Conservation (phyloP, 2,329 filamentous ascomycete genomes). For the Coniella lustricola region DNA sequence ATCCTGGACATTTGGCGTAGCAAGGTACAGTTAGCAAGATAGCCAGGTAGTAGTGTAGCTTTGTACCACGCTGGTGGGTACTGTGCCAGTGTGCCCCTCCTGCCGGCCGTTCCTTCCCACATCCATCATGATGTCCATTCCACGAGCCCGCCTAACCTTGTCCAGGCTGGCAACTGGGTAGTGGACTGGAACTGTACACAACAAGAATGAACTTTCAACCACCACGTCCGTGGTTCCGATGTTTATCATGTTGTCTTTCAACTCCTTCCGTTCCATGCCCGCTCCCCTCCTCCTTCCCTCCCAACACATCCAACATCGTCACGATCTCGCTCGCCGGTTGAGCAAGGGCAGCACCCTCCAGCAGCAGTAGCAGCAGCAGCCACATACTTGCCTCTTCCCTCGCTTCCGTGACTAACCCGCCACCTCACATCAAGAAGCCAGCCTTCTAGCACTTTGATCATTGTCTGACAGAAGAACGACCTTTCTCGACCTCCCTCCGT, state of each 20-base stretch:
- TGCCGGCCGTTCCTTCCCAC: slow-evolving; percentile 7
- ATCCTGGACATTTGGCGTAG: no score
- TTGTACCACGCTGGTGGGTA: neutral
- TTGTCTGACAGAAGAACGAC: no score
- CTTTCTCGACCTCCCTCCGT: no score
- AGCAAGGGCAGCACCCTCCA: neutral
- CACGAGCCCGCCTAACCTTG: slow-evolving; percentile 9
- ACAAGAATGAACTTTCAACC: slow-evolving; percentile 8
- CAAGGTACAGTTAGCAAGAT: no score
- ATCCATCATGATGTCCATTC: slow-evolving; percentile 11
- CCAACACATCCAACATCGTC: neutral
- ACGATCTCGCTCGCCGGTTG: neutral
- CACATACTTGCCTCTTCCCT: slow-evolving; percentile 4
- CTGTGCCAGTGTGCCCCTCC: slow-evolving; percentile 8
- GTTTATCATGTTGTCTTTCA: slow-evolving; percentile 11
- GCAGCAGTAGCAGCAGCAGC: neutral
- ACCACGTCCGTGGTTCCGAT: slow-evolving; percentile 8
- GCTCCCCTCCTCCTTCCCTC: neutral
- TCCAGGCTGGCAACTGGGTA: slow-evolving; percentile 8
- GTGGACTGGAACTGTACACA: slow-evolving; percentile 10
- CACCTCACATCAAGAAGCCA: no score
- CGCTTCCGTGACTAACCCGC: slow-evolving; percentile 1
- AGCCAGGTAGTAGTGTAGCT: no score
- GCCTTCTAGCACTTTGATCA: no score
- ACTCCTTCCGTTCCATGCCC: neutral